Evolutionary conservation across 1,284 basidiomycete genomes (phyloP), one percentile per base, ranked within the genome.

Genomic region (Leccinum variabile): DNA sequence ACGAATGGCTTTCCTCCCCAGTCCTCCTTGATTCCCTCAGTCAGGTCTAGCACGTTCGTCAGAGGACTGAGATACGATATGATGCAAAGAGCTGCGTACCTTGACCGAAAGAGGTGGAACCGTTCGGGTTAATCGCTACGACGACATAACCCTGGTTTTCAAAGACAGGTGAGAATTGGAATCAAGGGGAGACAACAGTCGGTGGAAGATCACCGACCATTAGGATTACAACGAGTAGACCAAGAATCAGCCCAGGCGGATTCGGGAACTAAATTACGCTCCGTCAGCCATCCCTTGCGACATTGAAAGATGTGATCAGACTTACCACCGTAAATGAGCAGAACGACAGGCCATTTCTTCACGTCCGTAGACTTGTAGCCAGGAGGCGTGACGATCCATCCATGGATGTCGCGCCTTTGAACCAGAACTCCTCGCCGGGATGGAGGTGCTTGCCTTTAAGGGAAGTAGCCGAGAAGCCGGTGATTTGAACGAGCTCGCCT

Each of bases 1-100:
- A 85, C 84, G 70, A 92, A 95, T 1, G 95, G 95, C 66, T 88
- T 91, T 62, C 92, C 92, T 68, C 93, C 92, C 91, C 92, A 94
- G 67, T 93, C 87, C 68, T 84, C 81, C 5, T 84, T 79, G 69
- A 93, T 92, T 3, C 84, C 88, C 72, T 96, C 90, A 22, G 89
- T 92, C 62, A 97, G 86, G 25, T 89, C 92, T 92, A 63, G 5
- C 46, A 60, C 2, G 2, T 28, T n/a, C 18, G 46, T 71, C 16
- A 66, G 56, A 37, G 13, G 46, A 22, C 50, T 30, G 18, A 33
- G 7, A 28, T 25, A 2, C 33, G 13, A 54, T 32, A 54, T 28
- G n/a, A 49, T 50, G 32, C n/a, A 37, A 54, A 39, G 8, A 55
- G 33, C 32, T 6, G 67, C 72, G 49, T 67, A 88, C 89, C 82